Evolutionary conservation across 2,329 filamentous ascomycete species (phyloP).

Genomic region (Penicillium italicum): DNA sequence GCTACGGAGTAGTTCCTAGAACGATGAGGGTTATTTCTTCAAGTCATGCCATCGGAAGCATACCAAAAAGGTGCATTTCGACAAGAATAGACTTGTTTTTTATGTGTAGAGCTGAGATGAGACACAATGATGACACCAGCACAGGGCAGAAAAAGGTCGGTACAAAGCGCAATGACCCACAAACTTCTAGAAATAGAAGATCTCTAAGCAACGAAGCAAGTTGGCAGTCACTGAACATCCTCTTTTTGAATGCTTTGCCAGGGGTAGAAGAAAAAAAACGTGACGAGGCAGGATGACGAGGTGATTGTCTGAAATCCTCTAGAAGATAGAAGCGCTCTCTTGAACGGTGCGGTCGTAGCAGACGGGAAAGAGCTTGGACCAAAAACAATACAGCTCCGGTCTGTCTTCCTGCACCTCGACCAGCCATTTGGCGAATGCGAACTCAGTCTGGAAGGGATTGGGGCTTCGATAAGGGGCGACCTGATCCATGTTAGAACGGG

Average conservation of each 20-base stretch:
- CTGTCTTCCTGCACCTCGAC: conserved; percentile 23
- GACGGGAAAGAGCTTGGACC: conserved; percentile 33
- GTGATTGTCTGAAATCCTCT: not conserved
- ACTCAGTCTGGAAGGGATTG: conserved; percentile 29
- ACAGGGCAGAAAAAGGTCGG: not conserved
- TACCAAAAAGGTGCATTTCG: not conserved
- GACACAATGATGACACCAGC: not conserved
- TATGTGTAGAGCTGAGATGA: conserved; percentile 5
- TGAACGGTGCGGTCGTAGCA: conserved; percentile 33
- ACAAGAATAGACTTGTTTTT: conserved; percentile 1
- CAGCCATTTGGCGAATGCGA: conserved; percentile 33
- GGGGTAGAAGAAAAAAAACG: not conserved
- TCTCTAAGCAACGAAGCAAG: not conserved
- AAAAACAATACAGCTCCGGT: conserved; percentile 28
- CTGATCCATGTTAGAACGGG: conserved; percentile 14
- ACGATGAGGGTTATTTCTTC: not conserved
- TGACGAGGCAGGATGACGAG: not conserved
- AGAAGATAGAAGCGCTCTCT: conserved; percentile 27
- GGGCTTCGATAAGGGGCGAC: conserved; percentile 30
- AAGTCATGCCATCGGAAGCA: not conserved
- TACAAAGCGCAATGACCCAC: not conserved
- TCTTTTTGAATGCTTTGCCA: not conserved
- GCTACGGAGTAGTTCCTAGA: not conserved
- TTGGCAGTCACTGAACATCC: not conserved
- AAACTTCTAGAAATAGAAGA: not conserved